Conservation (phyloP, 1,284 basidiomycete species). For the Pseudozyma flocculosa region DNA sequence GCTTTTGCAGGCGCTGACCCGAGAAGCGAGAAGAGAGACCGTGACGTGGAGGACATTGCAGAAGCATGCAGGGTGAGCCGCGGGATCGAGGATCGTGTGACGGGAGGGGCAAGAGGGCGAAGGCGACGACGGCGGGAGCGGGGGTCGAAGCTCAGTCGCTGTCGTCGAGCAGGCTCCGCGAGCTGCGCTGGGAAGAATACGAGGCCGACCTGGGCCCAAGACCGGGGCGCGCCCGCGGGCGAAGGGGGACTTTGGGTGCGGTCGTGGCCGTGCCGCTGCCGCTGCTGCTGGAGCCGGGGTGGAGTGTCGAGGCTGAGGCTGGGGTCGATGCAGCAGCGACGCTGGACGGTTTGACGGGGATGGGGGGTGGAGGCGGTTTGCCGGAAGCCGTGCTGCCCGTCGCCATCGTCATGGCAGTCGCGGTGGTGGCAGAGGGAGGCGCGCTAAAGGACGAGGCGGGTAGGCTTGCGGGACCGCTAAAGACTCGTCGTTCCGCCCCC, state of each 20-base stretch:
- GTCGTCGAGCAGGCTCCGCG: conserved; percentile 29
- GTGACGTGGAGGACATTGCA: too few species aligned
- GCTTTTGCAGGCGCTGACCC: too few species aligned
- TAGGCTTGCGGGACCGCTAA: too few species aligned
- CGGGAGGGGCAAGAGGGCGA: not conserved
- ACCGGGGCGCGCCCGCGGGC: conserved; percentile 19
- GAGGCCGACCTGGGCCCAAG: conserved; percentile 28
- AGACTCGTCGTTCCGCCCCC: too few species aligned
- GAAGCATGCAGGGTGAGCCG: too few species aligned
- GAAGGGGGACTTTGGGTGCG: conserved; percentile 11
- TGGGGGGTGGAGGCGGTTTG: conserved; percentile 19
- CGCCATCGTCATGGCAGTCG: conserved; percentile 4
- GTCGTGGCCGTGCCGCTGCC: conserved; percentile 2
- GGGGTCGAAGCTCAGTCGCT: conserved; percentile 8
- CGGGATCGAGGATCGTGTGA: too few species aligned
- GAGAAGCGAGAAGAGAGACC: too few species aligned
- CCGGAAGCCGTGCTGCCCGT: conserved; percentile 2
- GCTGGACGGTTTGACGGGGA: conserved; percentile 22
- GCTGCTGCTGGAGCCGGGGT: conserved; percentile 1
- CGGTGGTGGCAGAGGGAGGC: conserved; percentile 6
- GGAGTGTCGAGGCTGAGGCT: too few species aligned
- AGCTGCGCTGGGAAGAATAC: conserved; percentile 24
- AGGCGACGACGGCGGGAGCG: not conserved
- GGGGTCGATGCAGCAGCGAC: not conserved
- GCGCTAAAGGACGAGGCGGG: too few species aligned